Conservation (phyloP, 2,329 filamentous ascomycete species). For the Cladorrhinum sp. region DNA sequence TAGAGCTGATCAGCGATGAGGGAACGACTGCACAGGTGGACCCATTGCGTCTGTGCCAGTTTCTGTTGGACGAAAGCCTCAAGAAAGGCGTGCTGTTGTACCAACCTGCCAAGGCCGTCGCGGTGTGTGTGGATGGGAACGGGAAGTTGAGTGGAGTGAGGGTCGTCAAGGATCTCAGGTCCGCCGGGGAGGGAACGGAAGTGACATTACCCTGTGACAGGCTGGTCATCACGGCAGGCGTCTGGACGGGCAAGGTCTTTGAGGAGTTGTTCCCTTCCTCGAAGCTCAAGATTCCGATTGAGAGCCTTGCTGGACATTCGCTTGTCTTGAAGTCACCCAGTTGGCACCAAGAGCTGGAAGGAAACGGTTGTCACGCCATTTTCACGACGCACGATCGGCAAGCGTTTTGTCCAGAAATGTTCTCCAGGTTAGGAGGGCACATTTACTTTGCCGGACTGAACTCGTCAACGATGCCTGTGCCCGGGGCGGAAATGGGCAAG, state of each 20-base stretch:
- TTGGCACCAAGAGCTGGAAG: slow-evolving; percentile 45
- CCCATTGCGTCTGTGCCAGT: slow-evolving; percentile 62
- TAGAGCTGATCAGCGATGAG: slow-evolving; percentile 61
- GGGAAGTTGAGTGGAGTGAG: slow-evolving; percentile 51
- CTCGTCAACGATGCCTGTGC: slow-evolving; percentile 56
- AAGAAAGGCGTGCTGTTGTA: slow-evolving; percentile 62
- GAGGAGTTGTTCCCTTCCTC: slow-evolving; percentile 59
- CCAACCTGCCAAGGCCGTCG: slow-evolving; percentile 57
- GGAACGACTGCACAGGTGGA: slow-evolving; percentile 52
- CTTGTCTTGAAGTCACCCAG: slow-evolving; percentile 62
- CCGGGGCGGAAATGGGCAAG: slow-evolving; percentile 48
- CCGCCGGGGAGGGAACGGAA: slow-evolving; percentile 38
- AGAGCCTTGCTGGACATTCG: slow-evolving; percentile 67
- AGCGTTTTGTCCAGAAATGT: slow-evolving; percentile 68
- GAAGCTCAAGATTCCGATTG: slow-evolving; percentile 51
- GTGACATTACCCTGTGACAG: slow-evolving; percentile 59
- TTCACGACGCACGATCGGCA: slow-evolving; percentile 56
- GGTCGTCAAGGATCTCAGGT: slow-evolving; percentile 41
- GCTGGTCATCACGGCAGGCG: slow-evolving; percentile 65
- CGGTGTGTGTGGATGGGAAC: slow-evolving; percentile 48
- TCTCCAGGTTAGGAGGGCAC: slow-evolving; percentile 62
- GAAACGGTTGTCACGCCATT: slow-evolving; percentile 59
- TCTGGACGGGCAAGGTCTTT: slow-evolving; percentile 70
- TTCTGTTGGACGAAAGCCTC: slow-evolving; percentile 57
- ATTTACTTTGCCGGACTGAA: slow-evolving; percentile 75